Base-by-base conservation (phyloP, 2,329 filamentous ascomycete genomes). In the Didymosphaeria variabile region DNA sequence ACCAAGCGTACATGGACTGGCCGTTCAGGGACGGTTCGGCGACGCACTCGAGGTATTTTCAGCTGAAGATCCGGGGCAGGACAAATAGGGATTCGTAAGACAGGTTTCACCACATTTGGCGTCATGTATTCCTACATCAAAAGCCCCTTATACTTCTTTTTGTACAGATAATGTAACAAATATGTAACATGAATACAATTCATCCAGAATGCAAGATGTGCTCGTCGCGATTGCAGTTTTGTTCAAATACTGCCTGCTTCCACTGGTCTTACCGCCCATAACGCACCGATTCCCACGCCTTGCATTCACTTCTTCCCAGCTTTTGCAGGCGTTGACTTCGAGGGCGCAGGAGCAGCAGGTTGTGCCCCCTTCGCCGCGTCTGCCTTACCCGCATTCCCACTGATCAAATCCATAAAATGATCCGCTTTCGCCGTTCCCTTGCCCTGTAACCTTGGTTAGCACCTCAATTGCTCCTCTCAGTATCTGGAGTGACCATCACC, bases 1-100 rank as follows among this genome's bases (percentile, higher is more conserved):
- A 63, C 9, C 40, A 53, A n/a, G 77, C 74, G 17, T 79, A 72
- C 54, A 65, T 55, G 46, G 69, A 69, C 9, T 79, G 77, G 77
- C 75, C 74, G 1, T 79, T 79, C 57, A 70, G 71, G 40, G 62
- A 60, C 5, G 65, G 67, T 5, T 66, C 63, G 3, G 64, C 69
- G 12, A 62, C 73, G 47, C 65, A 71, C 32, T 63, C 62, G 29
- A 68, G 61, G 34, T 75, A 70, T 47, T 77, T 76, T 31, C 63
- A 66, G 52, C 46, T 58, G 32, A 63, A 34, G 42, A 8, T 44
- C 31, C 49, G 23, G 38, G 40, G 38, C 17, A 17, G 9, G 17
- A n/a, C 17, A 17, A 7, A 5, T 40, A 40, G 9, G 5, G 42
- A 45, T 12, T 19, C 3, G 8, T 10, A 7, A 21, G 21, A 7